Percentiles rank a stretch among this genome's conserved stretches.
Evolutionary conservation across 2,329 filamentous ascomycete species (phyloP).

Genomic region (Setomelanomma holmii): DNA sequence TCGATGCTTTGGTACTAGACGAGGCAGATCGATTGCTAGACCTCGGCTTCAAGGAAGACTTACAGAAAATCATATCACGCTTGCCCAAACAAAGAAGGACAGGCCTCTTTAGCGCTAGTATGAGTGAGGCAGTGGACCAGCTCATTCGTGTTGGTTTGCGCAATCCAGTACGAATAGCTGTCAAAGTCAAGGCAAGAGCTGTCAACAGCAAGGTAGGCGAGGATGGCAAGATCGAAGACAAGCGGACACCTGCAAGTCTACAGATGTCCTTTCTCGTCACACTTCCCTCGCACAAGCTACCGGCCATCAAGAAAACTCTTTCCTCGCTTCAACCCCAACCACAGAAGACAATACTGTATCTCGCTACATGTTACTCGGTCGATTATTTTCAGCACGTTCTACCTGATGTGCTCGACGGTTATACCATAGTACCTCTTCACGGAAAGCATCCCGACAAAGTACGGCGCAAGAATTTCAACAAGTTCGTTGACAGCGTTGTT

Average conservation of each 20-base stretch:
- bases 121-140: slow-evolving; percentile 94
- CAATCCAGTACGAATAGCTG: slow-evolving; percentile 93
- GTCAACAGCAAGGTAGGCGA: slow-evolving; percentile 49
- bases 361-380: slow-evolving; percentile 92
- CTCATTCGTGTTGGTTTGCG: slow-evolving; percentile 90
- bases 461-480: slow-evolving; percentile 84
- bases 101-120: slow-evolving; percentile 90
- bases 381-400: slow-evolving; percentile 91
- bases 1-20: slow-evolving; percentile 91
- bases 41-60: slow-evolving; percentile 89
- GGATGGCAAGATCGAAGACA: slow-evolving; percentile 74
- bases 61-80: slow-evolving; percentile 82
- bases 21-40: slow-evolving; percentile 94
- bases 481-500: slow-evolving; percentile 76
- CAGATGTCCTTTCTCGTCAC: slow-evolving; percentile 85
- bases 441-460: slow-evolving; percentile 91
- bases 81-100: slow-evolving; percentile 93
- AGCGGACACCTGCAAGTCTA: slow-evolving; percentile 88
- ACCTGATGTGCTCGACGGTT: slow-evolving; percentile 72
- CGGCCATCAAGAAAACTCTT: slow-evolving; percentile 74
- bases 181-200: slow-evolving; percentile 74
- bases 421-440: slow-evolving; percentile 80
- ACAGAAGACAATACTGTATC: slow-evolving; percentile 86
- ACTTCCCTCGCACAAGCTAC: slow-evolving; percentile 80
- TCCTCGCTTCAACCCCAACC: slow-evolving; percentile 73